phyloP scores from a whole-genome alignment of 2,329 filamentous ascomycete genomes.

The Raffaelea ambrosiae region DNA sequence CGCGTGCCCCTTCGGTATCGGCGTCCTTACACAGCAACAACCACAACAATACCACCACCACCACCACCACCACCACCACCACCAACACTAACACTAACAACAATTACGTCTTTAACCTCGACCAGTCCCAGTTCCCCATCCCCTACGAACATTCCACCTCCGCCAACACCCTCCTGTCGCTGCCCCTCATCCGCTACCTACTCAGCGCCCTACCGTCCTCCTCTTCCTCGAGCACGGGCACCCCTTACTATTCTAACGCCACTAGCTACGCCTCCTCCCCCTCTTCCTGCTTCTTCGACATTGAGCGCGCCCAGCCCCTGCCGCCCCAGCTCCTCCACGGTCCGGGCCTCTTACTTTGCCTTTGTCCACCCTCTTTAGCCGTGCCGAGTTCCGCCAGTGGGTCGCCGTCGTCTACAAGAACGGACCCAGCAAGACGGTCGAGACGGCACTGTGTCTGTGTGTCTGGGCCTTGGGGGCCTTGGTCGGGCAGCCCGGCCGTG shows the following conservation, averaged over 20 bases:
- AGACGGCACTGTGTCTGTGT: slow-evolving; percentile 25
- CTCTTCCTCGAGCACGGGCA: not conserved
- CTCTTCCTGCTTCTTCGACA: slow-evolving; percentile 23
- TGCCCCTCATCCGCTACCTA: slow-evolving; percentile 18
- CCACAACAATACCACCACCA: not conserved
- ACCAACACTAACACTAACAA: slow-evolving; percentile 17
- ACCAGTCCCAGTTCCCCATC: slow-evolving; percentile 29
- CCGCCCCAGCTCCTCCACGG: slow-evolving; percentile 20
- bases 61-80: too few relatives aligned
- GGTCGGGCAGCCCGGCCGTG: not conserved
- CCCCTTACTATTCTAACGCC: too few relatives aligned
- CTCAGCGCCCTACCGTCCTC: not conserved
- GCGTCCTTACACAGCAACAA: not conserved
- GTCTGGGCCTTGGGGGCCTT: slow-evolving; percentile 26
- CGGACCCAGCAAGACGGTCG: slow-evolving; percentile 14
- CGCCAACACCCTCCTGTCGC: slow-evolving; percentile 23
- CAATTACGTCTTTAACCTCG: too few relatives aligned
- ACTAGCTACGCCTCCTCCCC: slow-evolving; percentile 18
- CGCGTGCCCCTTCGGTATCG: not conserved
- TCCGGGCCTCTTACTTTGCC: slow-evolving; percentile 20
- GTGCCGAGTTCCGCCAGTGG: slow-evolving; percentile 20
- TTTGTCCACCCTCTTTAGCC: slow-evolving; percentile 26
- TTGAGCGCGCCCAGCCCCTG: slow-evolving; percentile 23
- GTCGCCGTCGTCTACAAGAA: slow-evolving; percentile 17
- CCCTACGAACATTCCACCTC: slow-evolving; percentile 25